Base-by-base conservation (phyloP, 1,139 yeast species). In the Zygotorulaspora mrakii region DNA sequence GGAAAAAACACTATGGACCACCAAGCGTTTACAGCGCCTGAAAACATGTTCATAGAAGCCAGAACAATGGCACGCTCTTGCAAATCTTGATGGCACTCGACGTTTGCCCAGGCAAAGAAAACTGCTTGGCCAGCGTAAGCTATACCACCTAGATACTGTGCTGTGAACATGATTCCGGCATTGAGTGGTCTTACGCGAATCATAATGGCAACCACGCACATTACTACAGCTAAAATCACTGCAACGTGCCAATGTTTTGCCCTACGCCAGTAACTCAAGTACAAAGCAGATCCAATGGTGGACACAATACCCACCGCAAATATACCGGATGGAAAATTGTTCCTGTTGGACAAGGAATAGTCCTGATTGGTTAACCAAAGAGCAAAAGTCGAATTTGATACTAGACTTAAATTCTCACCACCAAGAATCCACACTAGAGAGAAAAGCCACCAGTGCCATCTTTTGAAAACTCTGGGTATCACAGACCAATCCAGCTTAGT, bases 11-110 rank as follows among this genome's bases (percentile, higher is more conserved):
- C 41, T 16, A 77, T 52, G 1, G 77, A 70, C 80, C 81, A 76
- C 82, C 82, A 77, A 2, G 81, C 80, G 55, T 76, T 76, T 10
- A 76, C 76, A 1, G 79, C 79, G 52, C 76, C 74, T 31, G 77
- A 71, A 49, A 76, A 75, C 79, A 76, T 76, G 55, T 77, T 77
- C 82, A 77, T 77, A 0, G 79, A 74, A 0, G 79, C 81, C 37
- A 77, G 60, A 0, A 76, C 78, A 20, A 76, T 62, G 0, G 82
- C 79, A 48, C 82, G 65, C 51, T 74, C 78, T 57, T 76, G 77
- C 30, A 74, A 54, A 54, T 77, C 81, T 46, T 70, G 64, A 22
- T 69, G 66, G 47, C 79, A 74, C 1, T 76, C 74, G 28, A 73
- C 63, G 47, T 76, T 77, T 1, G 80, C 81, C 82, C 82, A 77